These are phyloP conservation scores for Daldinia caldariorum DNA, from an alignment of 495 filamentous ascomycete species.

Conservation along the genomic window DNA sequence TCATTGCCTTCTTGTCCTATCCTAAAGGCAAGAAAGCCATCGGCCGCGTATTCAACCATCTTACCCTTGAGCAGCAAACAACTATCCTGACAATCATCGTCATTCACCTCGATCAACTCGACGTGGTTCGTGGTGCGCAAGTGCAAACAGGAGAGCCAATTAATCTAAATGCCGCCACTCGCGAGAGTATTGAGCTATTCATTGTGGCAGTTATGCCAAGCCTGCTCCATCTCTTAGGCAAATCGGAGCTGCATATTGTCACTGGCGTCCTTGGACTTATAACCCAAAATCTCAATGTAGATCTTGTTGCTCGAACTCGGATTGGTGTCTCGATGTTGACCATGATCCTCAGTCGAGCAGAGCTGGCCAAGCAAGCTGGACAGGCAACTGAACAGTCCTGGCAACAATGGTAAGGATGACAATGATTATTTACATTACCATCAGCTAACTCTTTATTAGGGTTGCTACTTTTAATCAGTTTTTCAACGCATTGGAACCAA, in stretches of 20 bases:
- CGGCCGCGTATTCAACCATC: slow-evolving; percentile 91
- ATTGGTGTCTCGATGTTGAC: slow-evolving; percentile 90
- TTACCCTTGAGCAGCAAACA: slow-evolving; percentile 88
- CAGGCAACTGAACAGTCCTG: slow-evolving; percentile 75
- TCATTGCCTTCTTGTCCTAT: slow-evolving; percentile 95
- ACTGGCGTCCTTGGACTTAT: slow-evolving; percentile 87
- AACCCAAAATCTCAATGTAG: slow-evolving; percentile 81
- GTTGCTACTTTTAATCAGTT: slow-evolving; percentile 77
- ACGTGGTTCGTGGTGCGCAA: slow-evolving; percentile 84
- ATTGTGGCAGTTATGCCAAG: slow-evolving; percentile 86
- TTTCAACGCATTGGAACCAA: slow-evolving; percentile 86
- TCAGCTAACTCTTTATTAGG: slow-evolving; percentile 51
- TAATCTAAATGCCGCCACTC: slow-evolving; percentile 73
- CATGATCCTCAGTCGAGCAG: slow-evolving; percentile 93
- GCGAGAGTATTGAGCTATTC: slow-evolving; percentile 93
- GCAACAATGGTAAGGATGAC: slow-evolving; percentile 75
- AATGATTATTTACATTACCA: background rate
- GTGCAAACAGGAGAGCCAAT: slow-evolving; percentile 70
- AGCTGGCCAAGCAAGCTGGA: slow-evolving; percentile 85
- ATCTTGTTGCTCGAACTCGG: slow-evolving; percentile 78
- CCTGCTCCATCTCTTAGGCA: slow-evolving; percentile 86
- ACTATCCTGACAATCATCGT: slow-evolving; percentile 95
- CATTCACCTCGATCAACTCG: slow-evolving; percentile 89
- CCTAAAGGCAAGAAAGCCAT: slow-evolving; percentile 96
- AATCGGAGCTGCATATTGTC: slow-evolving; percentile 89